Evolutionary conservation across 371 early-diverging fungal species (phyloP), one percentile per base, ranked within the genome.

Genomic region (Apophysomyces trapeziformis): DNA sequence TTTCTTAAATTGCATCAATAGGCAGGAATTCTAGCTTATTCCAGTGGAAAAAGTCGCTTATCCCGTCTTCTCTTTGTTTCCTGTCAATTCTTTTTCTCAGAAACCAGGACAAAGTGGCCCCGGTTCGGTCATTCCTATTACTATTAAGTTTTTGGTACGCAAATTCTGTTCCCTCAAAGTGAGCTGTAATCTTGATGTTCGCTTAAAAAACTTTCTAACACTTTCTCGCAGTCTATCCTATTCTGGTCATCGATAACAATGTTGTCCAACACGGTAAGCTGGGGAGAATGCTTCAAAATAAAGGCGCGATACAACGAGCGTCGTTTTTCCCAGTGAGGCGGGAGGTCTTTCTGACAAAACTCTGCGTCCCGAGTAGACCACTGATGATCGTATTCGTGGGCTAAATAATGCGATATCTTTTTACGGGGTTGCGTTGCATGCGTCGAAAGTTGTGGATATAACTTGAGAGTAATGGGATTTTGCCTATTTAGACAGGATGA

Each of bases 221-320:
- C 44, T 1, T 38, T 5, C 38, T 70, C 66, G 35, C 41, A 58
- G 7, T 65, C 50, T n/a, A 8, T 11, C 1, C 67, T 60, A 57
- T 70, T 68, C 39, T 46, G 39, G 2, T 62, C 36, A 9, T 38
- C 61, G 2, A 79, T 60, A 13, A 44, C n/a, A 0, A 77, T 67
- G 35, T 78, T 79, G 68, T 87, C 87, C 35, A 87, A 64, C 58
- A 73, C 72, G n/a, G 67, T 68, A n/a, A 87, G 66, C 26, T 66
- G 69, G 14, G 69, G 69, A 64, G 82, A 80, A 18, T 69, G 73
- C 45, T 78, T 75, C 18, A 85, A 60, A 32, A 85, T 70, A 2
- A 79, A 64, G 1, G 87, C 82, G 7, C 87, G 69, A 58, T 85
- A 85, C 1, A 75, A 72, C 7, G 67, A 58, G 54, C 87, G 70